Evolutionary conservation across 768 basidiomycete genomes (phyloP).

Genomic region (Agrocybe chaxingu): DNA sequence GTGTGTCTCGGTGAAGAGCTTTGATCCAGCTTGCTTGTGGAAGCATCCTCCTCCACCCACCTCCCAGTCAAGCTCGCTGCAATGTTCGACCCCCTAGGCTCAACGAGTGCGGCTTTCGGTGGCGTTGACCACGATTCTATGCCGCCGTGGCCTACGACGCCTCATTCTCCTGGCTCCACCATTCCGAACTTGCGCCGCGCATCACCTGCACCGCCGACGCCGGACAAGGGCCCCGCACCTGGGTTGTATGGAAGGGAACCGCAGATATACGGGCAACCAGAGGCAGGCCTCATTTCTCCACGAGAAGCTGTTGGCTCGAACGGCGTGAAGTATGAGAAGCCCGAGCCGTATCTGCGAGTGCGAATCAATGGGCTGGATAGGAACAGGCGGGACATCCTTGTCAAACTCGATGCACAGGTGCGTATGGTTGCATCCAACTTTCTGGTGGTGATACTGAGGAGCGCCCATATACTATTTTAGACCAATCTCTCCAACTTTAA

Average conservation of each 20-base stretch:
- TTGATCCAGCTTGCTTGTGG: neutral
- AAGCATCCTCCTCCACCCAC: neutral
- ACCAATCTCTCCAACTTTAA: constrained; percentile 93
- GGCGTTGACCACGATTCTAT: constrained; percentile 41
- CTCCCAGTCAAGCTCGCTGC: neutral
- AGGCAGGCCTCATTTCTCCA: constrained; percentile 80
- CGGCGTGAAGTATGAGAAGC: constrained; percentile 69
- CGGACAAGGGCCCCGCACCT: constrained; percentile 49
- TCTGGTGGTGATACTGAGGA: constrained; percentile 3
- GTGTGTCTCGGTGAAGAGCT: neutral
- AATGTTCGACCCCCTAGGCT: constrained; percentile 75
- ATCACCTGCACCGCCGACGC: constrained; percentile 46
- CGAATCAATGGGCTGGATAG: constrained; percentile 90
- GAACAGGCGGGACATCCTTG: constrained; percentile 90
- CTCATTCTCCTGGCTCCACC: constrained; percentile 66
- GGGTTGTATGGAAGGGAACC: constrained; percentile 77
- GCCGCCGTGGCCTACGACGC: constrained; percentile 81
- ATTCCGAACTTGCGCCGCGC: constrained; percentile 71
- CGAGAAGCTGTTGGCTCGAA: constrained; percentile 60
- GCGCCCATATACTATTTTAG: constrained; percentile 35
- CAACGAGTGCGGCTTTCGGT: constrained; percentile 51
- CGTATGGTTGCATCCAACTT: constrained; percentile 17
- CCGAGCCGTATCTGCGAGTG: constrained; percentile 83
- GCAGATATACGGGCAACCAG: constrained; percentile 85
- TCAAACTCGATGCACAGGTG: constrained; percentile 95